Conservation (phyloP, 106 monocot species). For the Amphibolis antarctica region DNA sequence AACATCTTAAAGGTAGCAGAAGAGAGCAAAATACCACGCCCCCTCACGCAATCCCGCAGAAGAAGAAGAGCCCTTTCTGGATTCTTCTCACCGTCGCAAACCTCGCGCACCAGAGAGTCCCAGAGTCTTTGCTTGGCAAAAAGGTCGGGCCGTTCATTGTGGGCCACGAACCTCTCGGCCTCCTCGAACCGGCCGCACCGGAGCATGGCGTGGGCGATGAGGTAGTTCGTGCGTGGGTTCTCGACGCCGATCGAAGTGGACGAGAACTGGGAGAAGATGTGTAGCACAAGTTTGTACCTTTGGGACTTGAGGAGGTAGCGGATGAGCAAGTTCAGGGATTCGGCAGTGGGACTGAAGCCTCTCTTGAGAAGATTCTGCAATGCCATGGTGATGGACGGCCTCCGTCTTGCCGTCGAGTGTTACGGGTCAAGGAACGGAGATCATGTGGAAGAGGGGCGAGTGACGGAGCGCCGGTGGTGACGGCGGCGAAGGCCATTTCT, state of each 20-base stretch:
- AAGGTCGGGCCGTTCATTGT: constrained; percentile 15
- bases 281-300: constrained; percentile 31
- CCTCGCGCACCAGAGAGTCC: constrained; percentile 32
- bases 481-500: too few relatives aligned
- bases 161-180: constrained; percentile 25
- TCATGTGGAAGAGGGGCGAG: too few relatives aligned
- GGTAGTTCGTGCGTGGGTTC: constrained; percentile 21
- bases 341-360: constrained; percentile 27
- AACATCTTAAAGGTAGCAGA: constrained; percentile 24
- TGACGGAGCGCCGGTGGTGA: too few relatives aligned
- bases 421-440: too few relatives aligned
- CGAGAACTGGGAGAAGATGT: constrained; percentile 42
- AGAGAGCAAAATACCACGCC: constrained; percentile 15
- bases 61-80: constrained; percentile 38
- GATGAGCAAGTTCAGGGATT: constrained; percentile 41
- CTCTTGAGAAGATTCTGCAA: constrained; percentile 37
- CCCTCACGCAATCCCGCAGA: constrained; percentile 31
- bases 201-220: constrained; percentile 39
- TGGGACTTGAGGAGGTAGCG: constrained; percentile 28
- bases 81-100: constrained; percentile 35
- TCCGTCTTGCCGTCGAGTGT: too few relatives aligned
- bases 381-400: background rate
- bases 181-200: constrained; percentile 25
- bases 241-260: constrained; percentile 19
- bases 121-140: constrained; percentile 17